These are phyloP conservation scores for Mycena galopus DNA, from an alignment of 768 basidiomycete genomes.

Conservation along the genomic window DNA sequence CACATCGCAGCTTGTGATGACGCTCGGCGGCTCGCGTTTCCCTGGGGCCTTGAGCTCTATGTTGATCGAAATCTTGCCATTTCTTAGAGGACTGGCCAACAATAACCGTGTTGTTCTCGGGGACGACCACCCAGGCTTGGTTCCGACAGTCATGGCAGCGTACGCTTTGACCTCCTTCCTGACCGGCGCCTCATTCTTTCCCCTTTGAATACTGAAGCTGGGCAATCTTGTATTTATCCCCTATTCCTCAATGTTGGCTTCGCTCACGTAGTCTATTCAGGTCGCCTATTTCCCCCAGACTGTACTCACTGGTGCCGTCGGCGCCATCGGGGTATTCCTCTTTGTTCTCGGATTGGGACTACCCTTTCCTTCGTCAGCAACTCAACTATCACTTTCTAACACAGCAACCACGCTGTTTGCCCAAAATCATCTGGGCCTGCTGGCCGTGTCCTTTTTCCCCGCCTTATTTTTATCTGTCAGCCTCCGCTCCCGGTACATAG, in stretches of 20 bases:
- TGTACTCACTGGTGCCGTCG: slow-evolving; percentile 41
- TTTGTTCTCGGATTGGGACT: slow-evolving; percentile 38
- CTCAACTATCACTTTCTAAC: slow-evolving; percentile 32
- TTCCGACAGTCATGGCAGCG: slow-evolving; percentile 44
- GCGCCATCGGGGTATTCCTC: slow-evolving; percentile 41
- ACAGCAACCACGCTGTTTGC: slow-evolving; percentile 32
- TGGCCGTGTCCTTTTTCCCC: slow-evolving; percentile 40
- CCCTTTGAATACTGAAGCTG: slow-evolving; percentile 38
- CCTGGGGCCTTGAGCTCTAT: slow-evolving; percentile 34
- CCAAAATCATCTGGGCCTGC: slow-evolving; percentile 32
- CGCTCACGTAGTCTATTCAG: slow-evolving; percentile 14
- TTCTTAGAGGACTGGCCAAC: slow-evolving; percentile 37
- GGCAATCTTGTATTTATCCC: slow-evolving; percentile 33
- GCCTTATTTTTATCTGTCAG: slow-evolving; percentile 37
- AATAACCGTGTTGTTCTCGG: slow-evolving; percentile 40
- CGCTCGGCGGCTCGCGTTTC: too few relatives aligned
- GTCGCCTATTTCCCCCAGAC: slow-evolving; percentile 45
- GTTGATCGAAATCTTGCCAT: slow-evolving; percentile 43
- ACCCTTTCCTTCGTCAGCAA: slow-evolving; percentile 18
- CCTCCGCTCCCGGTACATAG: slow-evolving; percentile 31
- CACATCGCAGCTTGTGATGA: neutral
- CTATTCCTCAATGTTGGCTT: neutral
- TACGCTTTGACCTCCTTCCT: slow-evolving; percentile 41
- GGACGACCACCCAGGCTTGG: slow-evolving; percentile 37
- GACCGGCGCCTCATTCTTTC: slow-evolving; percentile 36